phyloP scores from a whole-genome alignment of 768 basidiomycete species.

The Tylopilus plumbeoviolaceoides region DNA sequence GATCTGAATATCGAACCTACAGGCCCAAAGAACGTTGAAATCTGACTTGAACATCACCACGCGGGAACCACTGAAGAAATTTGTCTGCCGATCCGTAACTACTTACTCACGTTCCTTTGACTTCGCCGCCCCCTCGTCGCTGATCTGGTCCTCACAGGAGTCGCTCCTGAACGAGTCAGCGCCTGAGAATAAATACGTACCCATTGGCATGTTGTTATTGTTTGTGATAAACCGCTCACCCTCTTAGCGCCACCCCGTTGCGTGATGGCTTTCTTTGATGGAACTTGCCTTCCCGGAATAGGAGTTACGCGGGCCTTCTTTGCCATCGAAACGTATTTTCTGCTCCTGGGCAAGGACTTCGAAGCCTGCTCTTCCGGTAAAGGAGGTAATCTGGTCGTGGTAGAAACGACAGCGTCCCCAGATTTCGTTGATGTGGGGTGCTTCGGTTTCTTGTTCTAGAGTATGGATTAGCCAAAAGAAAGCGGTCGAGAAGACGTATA shows the following conservation, averaged over 20 bases:
- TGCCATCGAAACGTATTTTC: constrained; percentile 23
- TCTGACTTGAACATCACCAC: background rate
- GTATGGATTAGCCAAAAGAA: background rate
- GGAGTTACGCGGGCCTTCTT: constrained; percentile 21
- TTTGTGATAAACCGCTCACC: constrained; percentile 4
- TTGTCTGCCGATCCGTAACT: background rate
- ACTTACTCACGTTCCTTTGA: background rate
- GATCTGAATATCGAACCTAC: constrained; percentile 5
- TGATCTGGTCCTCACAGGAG: background rate
- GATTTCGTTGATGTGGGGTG: background rate
- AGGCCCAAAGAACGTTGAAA: background rate
- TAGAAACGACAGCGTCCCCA: background rate
- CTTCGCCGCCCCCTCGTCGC: background rate
- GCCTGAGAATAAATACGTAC: constrained; percentile 1
- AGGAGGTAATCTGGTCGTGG: background rate
- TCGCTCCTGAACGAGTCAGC: background rate
- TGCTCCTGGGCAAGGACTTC: constrained; percentile 6
- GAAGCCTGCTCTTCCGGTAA: background rate
- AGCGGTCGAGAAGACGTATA: background rate
- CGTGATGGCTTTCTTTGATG: constrained; percentile 3
- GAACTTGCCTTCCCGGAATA: constrained; percentile 6
- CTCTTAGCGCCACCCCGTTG: constrained; percentile 3
- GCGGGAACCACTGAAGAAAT: background rate
- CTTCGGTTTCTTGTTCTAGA: constrained; percentile 16
- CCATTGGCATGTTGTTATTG: background rate